Conservation (phyloP, 2,329 filamentous ascomycete species). For the Orbilia oligospora region DNA sequence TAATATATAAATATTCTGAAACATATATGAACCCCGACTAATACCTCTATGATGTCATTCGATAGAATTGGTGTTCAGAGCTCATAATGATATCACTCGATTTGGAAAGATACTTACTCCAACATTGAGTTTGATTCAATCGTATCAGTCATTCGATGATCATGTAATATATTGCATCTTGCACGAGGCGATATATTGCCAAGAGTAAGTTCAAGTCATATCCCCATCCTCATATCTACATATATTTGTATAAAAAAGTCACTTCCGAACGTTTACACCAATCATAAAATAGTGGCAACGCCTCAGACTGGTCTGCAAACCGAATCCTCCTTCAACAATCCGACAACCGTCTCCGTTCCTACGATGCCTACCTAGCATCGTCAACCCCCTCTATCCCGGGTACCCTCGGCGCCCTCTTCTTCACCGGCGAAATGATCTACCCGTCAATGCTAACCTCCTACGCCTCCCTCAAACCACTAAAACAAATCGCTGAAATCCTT, state of each 20-base stretch:
- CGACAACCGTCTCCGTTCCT: conserved; percentile 36
- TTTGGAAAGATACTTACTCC: conserved; percentile 82
- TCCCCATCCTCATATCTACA: not conserved
- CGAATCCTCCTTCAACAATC: conserved; percentile 44
- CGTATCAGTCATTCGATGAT: conserved; percentile 78
- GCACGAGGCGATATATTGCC: conserved; percentile 90
- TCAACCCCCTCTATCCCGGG: conserved; percentile 66
- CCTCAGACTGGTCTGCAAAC: conserved; percentile 80
- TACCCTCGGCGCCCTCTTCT: conserved; percentile 75
- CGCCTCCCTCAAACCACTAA: conserved; percentile 79
- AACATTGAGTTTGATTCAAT: conserved; percentile 78
- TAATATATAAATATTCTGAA: not conserved
- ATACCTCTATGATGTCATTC: not conserved
- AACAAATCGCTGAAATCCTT: conserved; percentile 78
- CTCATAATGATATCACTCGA: conserved; percentile 79
- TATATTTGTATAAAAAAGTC: conserved; percentile 39
- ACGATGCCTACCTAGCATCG: conserved; percentile 21
- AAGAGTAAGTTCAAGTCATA: conserved; percentile 70
- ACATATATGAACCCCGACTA: not conserved
- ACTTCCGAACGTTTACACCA: not conserved
- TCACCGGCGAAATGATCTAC: conserved; percentile 94
- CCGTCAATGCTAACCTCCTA: conserved; percentile 87
- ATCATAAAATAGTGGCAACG: conserved; percentile 66
- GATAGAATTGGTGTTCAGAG: conserved; percentile 74
- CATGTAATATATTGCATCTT: conserved; percentile 87